Evolutionary conservation across 148 eudicot species (phyloP), one percentile per base, ranked within the genome.

Genomic region (Silene uniflora): DNA sequence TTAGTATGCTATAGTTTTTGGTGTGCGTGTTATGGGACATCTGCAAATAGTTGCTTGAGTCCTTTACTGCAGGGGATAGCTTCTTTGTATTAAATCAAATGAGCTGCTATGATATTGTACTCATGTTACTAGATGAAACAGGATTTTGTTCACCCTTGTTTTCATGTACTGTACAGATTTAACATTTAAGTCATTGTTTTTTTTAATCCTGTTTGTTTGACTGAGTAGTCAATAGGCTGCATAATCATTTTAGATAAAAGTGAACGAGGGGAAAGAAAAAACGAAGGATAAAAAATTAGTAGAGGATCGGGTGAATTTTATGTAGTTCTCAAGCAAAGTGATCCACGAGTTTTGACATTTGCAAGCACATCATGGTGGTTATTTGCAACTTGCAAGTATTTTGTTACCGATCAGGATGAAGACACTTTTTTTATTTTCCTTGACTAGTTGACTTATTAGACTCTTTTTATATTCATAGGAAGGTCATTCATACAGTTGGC

Each of bases 401-500:
- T 39, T 39, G 10, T 9, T 39, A 39, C 44, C 44, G 10, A 39
- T 39, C 10, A 39, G 44, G 44, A 39, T 39, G 44, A 39, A 39
- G 44, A 6, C 44, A 39, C 9, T 39, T 39, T 39, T 39, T 39
- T 39, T 39, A 3, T 32, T 39, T 39, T 39, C 44, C 44, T 39
- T 6, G 44, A 39, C 44, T 39, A 39, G 44, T 39, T 39, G 44
- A 54, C 58, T 64, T 39, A 39, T 39, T 39, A 39, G 44, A 6
- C 61, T 78, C 72, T 16, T 76, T 72, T 59, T 71, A 24, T 39
- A 61, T 80, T 79, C 82, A 65, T 85, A 96, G 99, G 98, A 86
- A 93, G 87, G 93, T 96, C 74, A 96, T 96, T 61, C 99, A 96
- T 78, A 96, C 98, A 47, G 98, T 96, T 81, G 99, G 99, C 73